Conservation (phyloP, 2,329 filamentous ascomycete species). For the Botrytis pseudocinerea region DNA sequence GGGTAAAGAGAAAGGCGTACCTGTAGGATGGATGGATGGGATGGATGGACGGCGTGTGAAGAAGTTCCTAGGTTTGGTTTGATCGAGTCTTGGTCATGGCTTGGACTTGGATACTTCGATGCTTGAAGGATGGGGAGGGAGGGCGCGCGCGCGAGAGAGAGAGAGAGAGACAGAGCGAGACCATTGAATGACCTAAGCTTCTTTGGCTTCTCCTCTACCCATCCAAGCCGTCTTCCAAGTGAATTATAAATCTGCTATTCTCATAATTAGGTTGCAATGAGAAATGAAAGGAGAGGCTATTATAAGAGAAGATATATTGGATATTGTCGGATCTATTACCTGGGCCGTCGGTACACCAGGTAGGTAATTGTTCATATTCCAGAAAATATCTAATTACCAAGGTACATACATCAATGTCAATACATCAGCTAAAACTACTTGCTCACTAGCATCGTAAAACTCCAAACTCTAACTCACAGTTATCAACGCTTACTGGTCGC, state of each 20-base stretch:
- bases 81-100: slow-evolving; percentile 15
- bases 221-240: background rate
- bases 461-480: background rate
- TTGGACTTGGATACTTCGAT: background rate
- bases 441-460: background rate
- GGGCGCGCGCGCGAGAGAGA: background rate
- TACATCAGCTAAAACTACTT: background rate
- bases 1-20: slow-evolving; percentile 7
- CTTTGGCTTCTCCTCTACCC: background rate
- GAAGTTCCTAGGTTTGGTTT: slow-evolving; percentile 5
- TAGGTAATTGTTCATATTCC: background rate
- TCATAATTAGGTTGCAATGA: background rate
- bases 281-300: background rate
- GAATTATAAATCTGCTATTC: background rate
- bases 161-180: background rate
- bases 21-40: background rate
- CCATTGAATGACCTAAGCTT: slow-evolving; percentile 14
- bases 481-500: background rate
- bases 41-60: background rate
- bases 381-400: no score
- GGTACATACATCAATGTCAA: background rate
- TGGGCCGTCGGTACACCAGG: no score
- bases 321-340: background rate
- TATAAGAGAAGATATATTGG: background rate
- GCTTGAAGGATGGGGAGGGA: background rate